These are phyloP conservation scores for Pythium pyrilobum DNA, from an alignment of 352 stramenopile species.

Conservation along the genomic window DNA sequence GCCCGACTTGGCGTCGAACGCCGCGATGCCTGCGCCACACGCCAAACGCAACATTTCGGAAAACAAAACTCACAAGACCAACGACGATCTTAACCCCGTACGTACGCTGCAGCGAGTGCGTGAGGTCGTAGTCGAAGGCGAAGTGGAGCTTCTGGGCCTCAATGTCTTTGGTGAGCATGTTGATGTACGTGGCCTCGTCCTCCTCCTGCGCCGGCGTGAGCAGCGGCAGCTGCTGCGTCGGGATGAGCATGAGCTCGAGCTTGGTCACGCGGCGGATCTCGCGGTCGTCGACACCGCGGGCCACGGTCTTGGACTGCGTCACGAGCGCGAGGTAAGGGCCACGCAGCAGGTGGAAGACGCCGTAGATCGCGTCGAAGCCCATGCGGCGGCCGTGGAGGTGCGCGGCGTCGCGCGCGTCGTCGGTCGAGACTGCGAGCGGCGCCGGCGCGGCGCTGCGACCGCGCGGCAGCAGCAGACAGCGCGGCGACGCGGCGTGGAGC, in stretches of 20 bases:
- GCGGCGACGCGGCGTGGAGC: slow-evolving; percentile 38
- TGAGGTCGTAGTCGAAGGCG: slow-evolving; percentile 52
- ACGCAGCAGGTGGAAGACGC: slow-evolving; percentile 63
- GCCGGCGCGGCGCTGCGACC: slow-evolving; percentile 16
- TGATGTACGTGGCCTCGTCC: slow-evolving; percentile 45
- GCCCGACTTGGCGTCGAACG: slow-evolving; percentile 40
- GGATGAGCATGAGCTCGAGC: slow-evolving; percentile 49
- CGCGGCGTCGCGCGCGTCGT: slow-evolving; percentile 55
- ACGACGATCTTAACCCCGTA: neutral
- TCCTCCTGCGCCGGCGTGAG: slow-evolving; percentile 43
- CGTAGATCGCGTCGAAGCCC: slow-evolving; percentile 76
- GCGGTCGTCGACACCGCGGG: slow-evolving; percentile 40
- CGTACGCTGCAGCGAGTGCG: slow-evolving; percentile 57
- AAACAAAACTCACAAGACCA: neutral
- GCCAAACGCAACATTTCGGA: neutral
- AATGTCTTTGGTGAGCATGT: slow-evolving; percentile 40
- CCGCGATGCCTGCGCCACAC: slow-evolving; percentile 36
- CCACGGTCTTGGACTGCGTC: slow-evolving; percentile 57
- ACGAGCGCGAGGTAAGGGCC: slow-evolving; percentile 69
- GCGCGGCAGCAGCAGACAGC: slow-evolving; percentile 48
- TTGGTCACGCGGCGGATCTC: slow-evolving; percentile 50
- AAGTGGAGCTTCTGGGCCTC: slow-evolving; percentile 52
- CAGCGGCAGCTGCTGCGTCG: slow-evolving; percentile 37
- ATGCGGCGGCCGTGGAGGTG: slow-evolving; percentile 70
- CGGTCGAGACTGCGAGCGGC: slow-evolving; percentile 43